phyloP scores from a whole-genome alignment of 441 rosid genomes.

The Metrosideros polymorpha region DNA sequence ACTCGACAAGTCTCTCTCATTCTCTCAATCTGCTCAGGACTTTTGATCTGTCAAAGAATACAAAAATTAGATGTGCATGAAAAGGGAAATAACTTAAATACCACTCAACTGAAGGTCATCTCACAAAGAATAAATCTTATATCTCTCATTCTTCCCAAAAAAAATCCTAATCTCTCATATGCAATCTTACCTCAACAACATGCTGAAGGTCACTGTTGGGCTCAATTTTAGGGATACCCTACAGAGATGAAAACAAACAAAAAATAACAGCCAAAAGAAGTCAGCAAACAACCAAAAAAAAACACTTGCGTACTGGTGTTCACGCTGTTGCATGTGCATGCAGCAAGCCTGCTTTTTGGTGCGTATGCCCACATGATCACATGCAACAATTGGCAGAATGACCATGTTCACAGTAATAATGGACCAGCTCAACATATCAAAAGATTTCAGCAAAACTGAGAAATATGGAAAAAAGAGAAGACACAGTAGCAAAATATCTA shows the following conservation, averaged over 20 bases:
- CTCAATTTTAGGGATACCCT: constrained; percentile 87
- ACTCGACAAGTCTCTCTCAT: constrained; percentile 90
- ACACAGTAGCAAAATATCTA: not conserved
- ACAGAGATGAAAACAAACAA: not conserved
- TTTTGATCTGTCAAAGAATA: constrained; percentile 57
- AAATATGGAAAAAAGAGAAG: not conserved
- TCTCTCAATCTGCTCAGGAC: constrained; percentile 64
- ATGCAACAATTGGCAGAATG: not conserved
- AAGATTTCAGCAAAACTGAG: not conserved
- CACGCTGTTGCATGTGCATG: not conserved
- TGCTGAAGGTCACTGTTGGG: constrained; percentile 80
- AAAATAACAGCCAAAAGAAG: not conserved
- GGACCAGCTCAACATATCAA: not conserved
- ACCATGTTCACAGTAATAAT: not conserved
- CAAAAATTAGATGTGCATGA: not conserved
- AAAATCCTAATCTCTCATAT: not conserved
- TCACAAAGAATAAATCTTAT: not conserved
- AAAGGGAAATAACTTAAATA: not conserved
- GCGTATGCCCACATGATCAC: not conserved
- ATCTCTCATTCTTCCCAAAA: not conserved
- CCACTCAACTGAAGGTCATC: not conserved
- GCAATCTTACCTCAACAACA: constrained; percentile 60
- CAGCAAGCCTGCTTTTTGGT: not conserved
- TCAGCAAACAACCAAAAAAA: not conserved
- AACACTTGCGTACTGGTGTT: not conserved